Evolutionary conservation across 176 grass and related monocot species (phyloP), one percentile per base, ranked within the genome.

Genomic region (Bonia amplexicaulis): DNA sequence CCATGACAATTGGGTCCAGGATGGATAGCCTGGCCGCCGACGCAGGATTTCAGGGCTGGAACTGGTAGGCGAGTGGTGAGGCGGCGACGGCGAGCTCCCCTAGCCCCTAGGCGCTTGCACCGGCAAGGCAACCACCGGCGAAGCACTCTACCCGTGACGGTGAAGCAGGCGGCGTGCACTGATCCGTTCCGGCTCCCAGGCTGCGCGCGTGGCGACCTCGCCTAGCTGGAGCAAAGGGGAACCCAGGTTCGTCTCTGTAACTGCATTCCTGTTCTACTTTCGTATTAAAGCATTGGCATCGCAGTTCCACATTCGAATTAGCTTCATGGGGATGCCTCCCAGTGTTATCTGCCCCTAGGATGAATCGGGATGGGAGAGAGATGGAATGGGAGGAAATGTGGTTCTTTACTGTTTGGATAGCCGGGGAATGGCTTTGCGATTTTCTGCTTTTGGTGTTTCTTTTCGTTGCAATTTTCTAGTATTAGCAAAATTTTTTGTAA

Each of bases 191-290:
- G 19, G 39, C 37, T 57, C 26, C 26, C 27, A 3, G 26, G 15
- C 19, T 25, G 54, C 41, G 41, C 9, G 37, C 17, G 25, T 12
- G 37, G 45, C 19, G 9, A 44, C 61, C 7, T 54, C 37, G 15
- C 39, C 12, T 73, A 63, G 41, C 17, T 73, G 41, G 45, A 72
- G 35, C 35, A 72, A 46, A 35, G 17, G 17, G 33, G 26, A 75
- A 42, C 60, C 60, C 39, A 31, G 85, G 71, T 87, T 82, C 71
- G 51, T 66, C 51, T 82, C 62, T 69, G 2, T 15, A 73, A 69
- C 7, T 58, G 14, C 19, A n/a, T n/a, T 69, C 22, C 16, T 35
- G 16, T 22, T 69, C 20, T 49, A 37, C 4, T 80, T 44, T 73
- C 33, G 19, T 7, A 15, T 59, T 1, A 11, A n/a, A 62, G 46